These are phyloP conservation scores for Mycosphaerella sp. DNA, from an alignment of 2,329 filamentous ascomycete genomes.

Conservation along the genomic window DNA sequence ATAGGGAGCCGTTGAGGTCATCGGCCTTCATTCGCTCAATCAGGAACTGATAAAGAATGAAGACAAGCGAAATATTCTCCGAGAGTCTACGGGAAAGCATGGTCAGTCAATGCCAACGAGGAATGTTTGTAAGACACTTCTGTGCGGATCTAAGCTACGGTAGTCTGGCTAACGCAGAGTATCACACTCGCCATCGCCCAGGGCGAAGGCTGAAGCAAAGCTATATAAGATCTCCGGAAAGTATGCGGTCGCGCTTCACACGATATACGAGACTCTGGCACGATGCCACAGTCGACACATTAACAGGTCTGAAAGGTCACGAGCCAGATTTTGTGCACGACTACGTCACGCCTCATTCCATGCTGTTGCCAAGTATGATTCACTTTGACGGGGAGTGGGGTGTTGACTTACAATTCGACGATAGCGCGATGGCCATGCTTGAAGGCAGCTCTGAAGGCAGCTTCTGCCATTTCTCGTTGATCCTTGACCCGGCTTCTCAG, in stretches of 20 bases:
- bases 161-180: neutral
- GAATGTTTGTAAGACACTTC: neutral
- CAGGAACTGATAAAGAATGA: slow-evolving; percentile 45
- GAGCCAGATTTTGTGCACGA: neutral
- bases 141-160: neutral
- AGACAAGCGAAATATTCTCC: slow-evolving; percentile 37
- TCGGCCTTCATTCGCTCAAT: slow-evolving; percentile 43
- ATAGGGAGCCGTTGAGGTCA: slow-evolving; percentile 40
- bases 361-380: slow-evolving; percentile 1
- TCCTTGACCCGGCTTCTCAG: slow-evolving; percentile 52
- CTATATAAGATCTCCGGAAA: neutral
- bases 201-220: neutral
- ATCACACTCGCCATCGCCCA: neutral
- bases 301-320: neutral
- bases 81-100: slow-evolving; percentile 13
- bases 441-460: slow-evolving; percentile 42
- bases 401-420: slow-evolving; percentile 37
- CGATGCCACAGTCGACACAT: neutral
- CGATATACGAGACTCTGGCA: neutral
- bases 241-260: neutral
- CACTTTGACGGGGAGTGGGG: slow-evolving; percentile 1
- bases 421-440: slow-evolving; percentile 44
- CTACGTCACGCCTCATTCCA: neutral
- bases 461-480: slow-evolving; percentile 52
- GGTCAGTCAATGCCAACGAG: slow-evolving; percentile 7